These are phyloP conservation scores for Dichotomopilus funicola DNA, from an alignment of 2,329 filamentous ascomycete genomes.

Conservation along the genomic window DNA sequence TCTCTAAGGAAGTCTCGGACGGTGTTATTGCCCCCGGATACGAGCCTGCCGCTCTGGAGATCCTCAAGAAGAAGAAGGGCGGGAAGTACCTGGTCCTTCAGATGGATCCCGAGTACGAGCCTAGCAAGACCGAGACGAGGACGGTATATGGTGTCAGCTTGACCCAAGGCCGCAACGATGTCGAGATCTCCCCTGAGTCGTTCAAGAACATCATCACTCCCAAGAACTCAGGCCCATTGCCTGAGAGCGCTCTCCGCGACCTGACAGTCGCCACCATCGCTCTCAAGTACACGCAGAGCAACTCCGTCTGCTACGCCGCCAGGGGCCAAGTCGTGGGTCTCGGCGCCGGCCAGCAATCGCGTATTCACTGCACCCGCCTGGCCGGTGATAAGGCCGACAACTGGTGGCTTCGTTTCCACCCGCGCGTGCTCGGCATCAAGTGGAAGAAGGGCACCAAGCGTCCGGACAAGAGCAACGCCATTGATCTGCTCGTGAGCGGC, in stretches of 20 bases:
- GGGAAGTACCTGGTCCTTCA: slow-evolving; percentile 94
- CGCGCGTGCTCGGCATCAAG: slow-evolving; percentile 77
- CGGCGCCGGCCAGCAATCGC: slow-evolving; percentile 92
- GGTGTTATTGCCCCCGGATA: slow-evolving; percentile 91
- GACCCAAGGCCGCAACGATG: slow-evolving; percentile 87
- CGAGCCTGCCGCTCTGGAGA: slow-evolving; percentile 75
- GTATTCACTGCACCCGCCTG: slow-evolving; percentile 96
- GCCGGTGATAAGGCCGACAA: slow-evolving; percentile 98
- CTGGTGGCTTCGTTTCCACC: slow-evolving; percentile 99
- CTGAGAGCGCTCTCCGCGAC: slow-evolving; percentile 78
- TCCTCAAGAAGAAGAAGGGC: slow-evolving; percentile 96
- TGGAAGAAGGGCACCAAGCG: slow-evolving; percentile 98
- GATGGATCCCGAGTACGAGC: slow-evolving; percentile 83
- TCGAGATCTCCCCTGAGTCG: slow-evolving; percentile 74
- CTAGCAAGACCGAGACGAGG: slow-evolving; percentile 72
- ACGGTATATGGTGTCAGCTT: slow-evolving; percentile 88
- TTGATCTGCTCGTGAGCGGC: slow-evolving; percentile 88
- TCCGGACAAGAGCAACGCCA: slow-evolving; percentile 95
- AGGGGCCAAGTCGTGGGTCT: slow-evolving; percentile 92
- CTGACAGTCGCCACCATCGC: slow-evolving; percentile 94
- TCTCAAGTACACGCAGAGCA: slow-evolving; percentile 97
- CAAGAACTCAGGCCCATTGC: slow-evolving; percentile 65
- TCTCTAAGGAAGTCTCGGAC: slow-evolving; percentile 95
- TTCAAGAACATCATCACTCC: slow-evolving; percentile 83
- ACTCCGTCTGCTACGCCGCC: slow-evolving; percentile 95